Evolutionary conservation across 2,329 filamentous ascomycete genomes (phyloP), one percentile per base, ranked within the genome.

Genomic region (Pezicula carpinea): DNA sequence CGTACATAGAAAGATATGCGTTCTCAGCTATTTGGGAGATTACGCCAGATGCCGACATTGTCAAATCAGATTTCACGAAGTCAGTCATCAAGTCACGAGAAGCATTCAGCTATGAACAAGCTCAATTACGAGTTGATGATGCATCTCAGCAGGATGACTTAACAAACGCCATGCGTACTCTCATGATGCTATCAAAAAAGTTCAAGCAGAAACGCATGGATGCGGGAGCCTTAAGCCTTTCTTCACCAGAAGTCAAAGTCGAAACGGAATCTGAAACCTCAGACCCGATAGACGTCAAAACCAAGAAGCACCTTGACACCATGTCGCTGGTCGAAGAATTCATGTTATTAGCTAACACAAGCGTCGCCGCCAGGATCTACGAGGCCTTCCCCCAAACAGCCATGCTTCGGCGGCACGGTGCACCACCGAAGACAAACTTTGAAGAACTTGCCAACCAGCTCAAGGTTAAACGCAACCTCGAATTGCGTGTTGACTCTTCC

Each of bases 241-340:
- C 93, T 1, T 96, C 90, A n/a, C 95, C 95, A 14, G 95, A 99
- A 74, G 91, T 99, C 61, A 90, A 91, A 66, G 89, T 99, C 23
- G 89, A 96, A 66, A 87, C 88, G 61, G 92, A 96, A 65, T 95
- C 88, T 7, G 93, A 99, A 69, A 95, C 92, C 1, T 95, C 91
- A 1, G 93, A 97, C 63, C 92, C 93, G 0, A 85, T 96, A 46
- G 93, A 97, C 60, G 89, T 99, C 57, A 90, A 97, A 74, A 95
- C 91, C 5, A 99, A 99, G 70, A 79, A 91, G 59, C 82, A 91
- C 43, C 82, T 99, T 32, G 91, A 93, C 62, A 99, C 93, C 44
- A 99, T 97, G 72, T 96, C 92, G 18, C 80, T 99, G 5, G 95
- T 99, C 22, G 93, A 99, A 65, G 93, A 99, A 65, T 97, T 99